Base-by-base conservation (phyloP, 2,329 filamentous ascomycete genomes). In the Teratosphaeria epicoccoides region DNA sequence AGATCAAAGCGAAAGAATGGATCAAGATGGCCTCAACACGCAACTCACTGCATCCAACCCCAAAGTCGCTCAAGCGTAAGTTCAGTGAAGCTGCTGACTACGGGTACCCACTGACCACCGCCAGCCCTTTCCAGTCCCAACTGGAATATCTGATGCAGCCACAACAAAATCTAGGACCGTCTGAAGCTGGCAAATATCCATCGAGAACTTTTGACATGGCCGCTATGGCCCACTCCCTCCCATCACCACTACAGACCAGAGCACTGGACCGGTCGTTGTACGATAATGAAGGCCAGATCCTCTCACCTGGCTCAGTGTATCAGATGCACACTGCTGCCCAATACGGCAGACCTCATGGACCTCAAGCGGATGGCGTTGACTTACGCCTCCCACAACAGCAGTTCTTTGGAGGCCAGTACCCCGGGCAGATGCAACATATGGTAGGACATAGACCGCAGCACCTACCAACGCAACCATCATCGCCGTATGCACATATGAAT, bases 401-500 rank as follows among this genome's bases (percentile, higher is more conserved):
- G 20, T 47, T 28, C 17, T 48, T 33, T 12, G 22, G n/a, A 25
- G 24, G 23, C 28, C 44, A 46, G 11, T 46, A 46, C 25, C 25
- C 25, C n/a, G 44, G 22, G 2, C 23, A 24, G 11, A 28, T 24
- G 11, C 23, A 28, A 24, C 23, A 14, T 46, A 46, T 24, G 23
- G 23, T 24, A 24, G 44, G 20, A 14, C 44, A 24, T 7, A 4
- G 23, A 46, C 11, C 23, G 4, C 46, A 33, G 11, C 40, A 24
- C 17, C n/a, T 26, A 24, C 23, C 23, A 10, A 12, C 4, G 52
- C 58, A 55, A 28, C 52, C 51, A 17, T 58, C 60, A 23, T 43
- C 56, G 24, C 57, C 49, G 28, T 63, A 58, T 49, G 51, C 57
- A 5, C 60, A 52, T 12, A 49, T 63, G 23, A 56, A 64, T 43